Percentiles rank a stretch among this genome's conserved stretches.
Conservation (phyloP, 805 yeast genomes). For the Sungouiella blattae region DNA sequence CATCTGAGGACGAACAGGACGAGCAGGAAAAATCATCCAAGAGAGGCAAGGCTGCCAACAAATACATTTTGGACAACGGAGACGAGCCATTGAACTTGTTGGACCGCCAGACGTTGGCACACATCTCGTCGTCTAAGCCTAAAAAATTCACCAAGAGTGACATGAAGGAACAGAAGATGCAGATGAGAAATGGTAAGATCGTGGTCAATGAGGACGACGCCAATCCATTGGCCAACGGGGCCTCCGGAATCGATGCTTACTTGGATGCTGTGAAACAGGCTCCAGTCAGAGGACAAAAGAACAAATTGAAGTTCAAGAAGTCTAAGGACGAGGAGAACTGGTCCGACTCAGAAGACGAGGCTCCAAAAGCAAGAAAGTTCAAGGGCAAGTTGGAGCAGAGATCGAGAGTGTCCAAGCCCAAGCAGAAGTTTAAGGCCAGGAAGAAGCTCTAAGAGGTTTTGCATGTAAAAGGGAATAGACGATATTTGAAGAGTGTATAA, state of each 20-base stretch:
- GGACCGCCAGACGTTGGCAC: slow-evolving; percentile 80
- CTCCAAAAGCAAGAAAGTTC: slow-evolving; percentile 8
- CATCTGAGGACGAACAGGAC: slow-evolving; percentile 57
- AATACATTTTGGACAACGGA: slow-evolving; percentile 73
- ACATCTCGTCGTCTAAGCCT: slow-evolving; percentile 86
- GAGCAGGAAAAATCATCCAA: slow-evolving; percentile 45
- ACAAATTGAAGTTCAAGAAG: slow-evolving; percentile 83
- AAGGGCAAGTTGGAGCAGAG: slow-evolving; percentile 13
- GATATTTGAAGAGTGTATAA: neutral
- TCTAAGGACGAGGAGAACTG: slow-evolving; percentile 48
- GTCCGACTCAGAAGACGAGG: slow-evolving; percentile 44
- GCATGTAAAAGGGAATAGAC: no score
- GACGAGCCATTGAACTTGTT: slow-evolving; percentile 83
- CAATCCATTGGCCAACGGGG: slow-evolving; percentile 37
- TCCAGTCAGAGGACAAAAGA: slow-evolving; percentile 90
- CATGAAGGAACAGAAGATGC: slow-evolving; percentile 29
- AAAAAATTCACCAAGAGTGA: slow-evolving; percentile 48
- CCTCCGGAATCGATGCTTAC: slow-evolving; percentile 80
- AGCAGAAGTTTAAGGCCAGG: slow-evolving; percentile 53
- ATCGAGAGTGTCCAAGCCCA: slow-evolving; percentile 32
- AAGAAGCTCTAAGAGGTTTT: slow-evolving; percentile 48
- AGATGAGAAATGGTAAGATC: slow-evolving; percentile 62
- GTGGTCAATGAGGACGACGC: slow-evolving; percentile 52
- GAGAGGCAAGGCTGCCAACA: slow-evolving; percentile 38
- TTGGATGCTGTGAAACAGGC: slow-evolving; percentile 91